Evolutionary conservation across 2,329 filamentous ascomycete genomes (phyloP).

Genomic region (Thermothelomyces thermophilus): DNA sequence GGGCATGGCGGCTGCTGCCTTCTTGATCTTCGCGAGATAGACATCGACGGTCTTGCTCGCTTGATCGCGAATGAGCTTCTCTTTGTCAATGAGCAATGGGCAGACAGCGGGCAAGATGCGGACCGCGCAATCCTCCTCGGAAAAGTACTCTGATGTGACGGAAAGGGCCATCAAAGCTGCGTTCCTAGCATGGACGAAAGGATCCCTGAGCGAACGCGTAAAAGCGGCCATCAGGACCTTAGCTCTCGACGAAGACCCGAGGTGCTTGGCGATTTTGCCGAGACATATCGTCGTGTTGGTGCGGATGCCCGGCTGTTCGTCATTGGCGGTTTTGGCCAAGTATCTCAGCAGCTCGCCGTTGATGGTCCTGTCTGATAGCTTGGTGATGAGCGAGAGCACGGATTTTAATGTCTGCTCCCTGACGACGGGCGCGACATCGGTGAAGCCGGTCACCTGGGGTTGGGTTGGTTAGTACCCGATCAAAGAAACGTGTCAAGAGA

Average conservation of each 20-base stretch:
- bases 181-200: constrained; percentile 89
- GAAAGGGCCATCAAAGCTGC: constrained; percentile 79
- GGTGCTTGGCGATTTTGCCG: constrained; percentile 88
- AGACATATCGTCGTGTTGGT: constrained; percentile 98
- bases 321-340: constrained; percentile 91
- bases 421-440: constrained; percentile 82
- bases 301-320: constrained; percentile 92
- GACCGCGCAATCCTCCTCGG: constrained; percentile 79
- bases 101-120: constrained; percentile 81
- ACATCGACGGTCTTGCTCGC: constrained; percentile 82
- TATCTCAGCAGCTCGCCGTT: constrained; percentile 90
- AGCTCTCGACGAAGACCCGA: constrained; percentile 68
- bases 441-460: constrained; percentile 83
- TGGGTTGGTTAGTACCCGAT: neutral
- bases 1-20: constrained; percentile 69
- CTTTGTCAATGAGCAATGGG: constrained; percentile 83
- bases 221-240: constrained; percentile 95
- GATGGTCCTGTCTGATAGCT: constrained; percentile 85
- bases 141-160: constrained; percentile 80
- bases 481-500: neutral
- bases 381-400: constrained; percentile 77
- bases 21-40: constrained; percentile 76
- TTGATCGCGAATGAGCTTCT: constrained; percentile 89
- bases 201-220: constrained; percentile 78
- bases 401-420: constrained; percentile 95